phyloP scores from a whole-genome alignment of 225 moss, liverwort and hornwort genomes.

The Rhytidiadelphus loreus region DNA sequence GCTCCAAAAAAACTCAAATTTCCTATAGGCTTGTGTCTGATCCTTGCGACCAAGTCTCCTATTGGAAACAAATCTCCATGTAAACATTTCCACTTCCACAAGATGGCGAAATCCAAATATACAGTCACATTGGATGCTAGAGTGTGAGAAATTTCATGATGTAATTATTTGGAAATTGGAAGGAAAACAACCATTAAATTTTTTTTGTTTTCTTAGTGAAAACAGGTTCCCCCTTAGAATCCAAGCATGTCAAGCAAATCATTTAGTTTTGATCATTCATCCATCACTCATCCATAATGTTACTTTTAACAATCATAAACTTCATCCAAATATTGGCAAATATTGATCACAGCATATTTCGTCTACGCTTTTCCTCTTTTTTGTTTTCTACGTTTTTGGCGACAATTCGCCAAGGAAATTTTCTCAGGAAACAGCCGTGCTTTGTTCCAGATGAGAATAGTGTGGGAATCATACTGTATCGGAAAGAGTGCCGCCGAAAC shows the following conservation, averaged over 20 bases:
- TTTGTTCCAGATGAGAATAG: background rate
- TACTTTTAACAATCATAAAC: background rate
- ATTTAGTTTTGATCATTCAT: background rate
- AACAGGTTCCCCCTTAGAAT: fast-evolving
- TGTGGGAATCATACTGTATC: background rate
- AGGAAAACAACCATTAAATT: background rate
- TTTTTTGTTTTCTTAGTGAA: background rate
- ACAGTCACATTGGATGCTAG: background rate
- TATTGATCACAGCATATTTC: background rate
- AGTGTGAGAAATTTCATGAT: background rate
- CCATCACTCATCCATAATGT: background rate
- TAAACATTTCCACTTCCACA: background rate
- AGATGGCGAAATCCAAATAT: background rate
- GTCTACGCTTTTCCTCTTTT: too few relatives aligned
- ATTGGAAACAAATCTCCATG: fast-evolving
- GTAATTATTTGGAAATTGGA: background rate
- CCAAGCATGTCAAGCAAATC: background rate
- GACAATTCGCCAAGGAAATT: background rate
- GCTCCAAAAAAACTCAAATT: background rate
- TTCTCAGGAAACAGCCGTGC: background rate
- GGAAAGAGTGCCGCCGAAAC: background rate
- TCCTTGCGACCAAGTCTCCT: fast-evolving
- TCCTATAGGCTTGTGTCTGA: fast-evolving
- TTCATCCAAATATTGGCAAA: background rate
- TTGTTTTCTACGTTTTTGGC: too few relatives aligned